Base-by-base conservation (phyloP, 208 protist species). In the Crithidia brevicula region DNA sequence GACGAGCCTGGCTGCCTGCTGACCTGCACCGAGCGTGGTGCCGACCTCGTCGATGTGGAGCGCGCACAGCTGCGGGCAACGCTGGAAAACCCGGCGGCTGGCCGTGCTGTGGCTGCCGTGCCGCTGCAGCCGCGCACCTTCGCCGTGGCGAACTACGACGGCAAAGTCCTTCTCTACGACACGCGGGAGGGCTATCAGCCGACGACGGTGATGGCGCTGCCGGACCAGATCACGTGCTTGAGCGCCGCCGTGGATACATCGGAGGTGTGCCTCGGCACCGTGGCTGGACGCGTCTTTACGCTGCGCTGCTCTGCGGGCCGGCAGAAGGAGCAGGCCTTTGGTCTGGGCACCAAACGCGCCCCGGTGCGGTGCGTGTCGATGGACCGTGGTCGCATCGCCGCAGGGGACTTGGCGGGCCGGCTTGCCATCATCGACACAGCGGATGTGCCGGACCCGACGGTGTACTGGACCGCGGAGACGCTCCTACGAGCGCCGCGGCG, bases 151-250 rank as follows among this genome's bases (percentile, higher is more conserved):
- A 84, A 85, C 57, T 90, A 88, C 79, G 84, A 90, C 50, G 84
- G 84, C 27, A 87, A 85, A 66, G 84, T 83, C 47, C 61, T 90
- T 6, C 64, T 90, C 4, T 88, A 87, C 60, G 84, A 90, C 68
- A 72, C 67, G 20, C 77, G 84, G 22, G 43, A 59, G 25, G 38
- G 81, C 42, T n/a, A 36, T 30, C 33, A 34, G 16, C 61, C 81
- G 9, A 64, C 34, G 23, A 56, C 58, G n/a, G 50, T 90, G 25
- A 64, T 90, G 13, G 72, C 77, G n/a, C 27, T 90, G 22, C 78
- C 81, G 10, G 84, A 90, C 54, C 84, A 90, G 52, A 84, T 90
- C 43, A 85, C 74, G 3, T 75, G 63, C 42, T 28, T 87, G 38
- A 47, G 69, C 22, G 38, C 56, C 16, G 79, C 74, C 20, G 42